A percentile compares a stretch with the other conserved stretches of the same genome.
Conservation (phyloP, 78 protist genomes). For the Emiliania huxleyi region DNA sequence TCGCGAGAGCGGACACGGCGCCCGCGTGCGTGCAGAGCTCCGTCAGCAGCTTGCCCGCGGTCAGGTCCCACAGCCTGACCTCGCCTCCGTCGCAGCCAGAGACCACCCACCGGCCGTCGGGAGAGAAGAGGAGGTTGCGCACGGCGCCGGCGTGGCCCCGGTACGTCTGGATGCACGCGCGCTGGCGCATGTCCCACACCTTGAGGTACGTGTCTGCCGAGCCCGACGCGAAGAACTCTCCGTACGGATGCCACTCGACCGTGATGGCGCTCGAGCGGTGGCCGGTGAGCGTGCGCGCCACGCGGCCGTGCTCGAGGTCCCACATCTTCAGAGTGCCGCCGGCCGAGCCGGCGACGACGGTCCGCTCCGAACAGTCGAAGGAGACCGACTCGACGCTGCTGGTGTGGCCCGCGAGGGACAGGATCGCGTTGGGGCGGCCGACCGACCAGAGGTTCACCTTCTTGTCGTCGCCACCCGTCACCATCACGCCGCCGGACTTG, state of each 20-base stretch:
- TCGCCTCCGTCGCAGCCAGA: conserved; percentile 43
- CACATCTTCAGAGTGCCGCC: conserved; percentile 61
- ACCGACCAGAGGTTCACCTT: conserved; percentile 54
- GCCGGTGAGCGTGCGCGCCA: conserved; percentile 43
- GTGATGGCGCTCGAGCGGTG: conserved; percentile 21
- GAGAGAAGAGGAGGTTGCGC: conserved; percentile 36
- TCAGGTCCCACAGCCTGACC: conserved; percentile 57
- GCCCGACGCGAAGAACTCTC: conserved; percentile 60
- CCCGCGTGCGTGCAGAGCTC: conserved; percentile 6
- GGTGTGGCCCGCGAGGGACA: conserved; percentile 32
- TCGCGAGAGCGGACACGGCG: conserved; percentile 14
- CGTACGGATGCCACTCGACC: conserved; percentile 60
- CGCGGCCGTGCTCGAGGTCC: conserved; percentile 57
- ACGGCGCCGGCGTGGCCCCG: conserved; percentile 36
- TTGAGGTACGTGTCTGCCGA: conserved; percentile 51
- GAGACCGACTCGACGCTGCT: neutral
- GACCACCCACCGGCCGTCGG: conserved; percentile 66
- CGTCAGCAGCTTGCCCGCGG: conserved; percentile 42
- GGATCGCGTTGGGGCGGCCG: neutral
- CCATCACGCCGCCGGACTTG: conserved; percentile 14
- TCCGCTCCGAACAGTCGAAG: conserved; percentile 19
- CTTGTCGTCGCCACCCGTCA: conserved; percentile 56
- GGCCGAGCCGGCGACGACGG: conserved; percentile 50
- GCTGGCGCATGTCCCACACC: conserved; percentile 54
- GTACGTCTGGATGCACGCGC: conserved; percentile 57